Percentiles rank a stretch among this genome's conserved stretches.
Conservation (phyloP, 192 early-diverging fungal genomes). For the Chytriomyces sp. region DNA sequence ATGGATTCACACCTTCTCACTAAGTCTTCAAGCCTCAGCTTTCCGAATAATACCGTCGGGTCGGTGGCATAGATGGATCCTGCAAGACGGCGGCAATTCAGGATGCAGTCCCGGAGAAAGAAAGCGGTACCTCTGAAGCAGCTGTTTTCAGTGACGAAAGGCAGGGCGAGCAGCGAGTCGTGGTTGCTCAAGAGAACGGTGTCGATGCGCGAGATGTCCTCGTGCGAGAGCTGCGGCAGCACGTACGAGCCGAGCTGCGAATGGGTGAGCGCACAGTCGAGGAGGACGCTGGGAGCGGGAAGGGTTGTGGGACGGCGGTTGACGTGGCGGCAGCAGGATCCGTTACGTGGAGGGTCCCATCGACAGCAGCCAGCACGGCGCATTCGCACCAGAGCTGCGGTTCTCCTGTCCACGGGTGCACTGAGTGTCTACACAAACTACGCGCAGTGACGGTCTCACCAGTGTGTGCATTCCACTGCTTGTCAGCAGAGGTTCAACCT, state of each 20-base stretch:
- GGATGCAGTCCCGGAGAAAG: background rate
- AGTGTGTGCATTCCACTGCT: no score
- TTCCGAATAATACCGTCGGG: conserved; percentile 16
- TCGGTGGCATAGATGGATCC: conserved; percentile 18
- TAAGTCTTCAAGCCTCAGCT: conserved; percentile 14
- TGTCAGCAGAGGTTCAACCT: no score
- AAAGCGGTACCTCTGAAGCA: conserved; percentile 10
- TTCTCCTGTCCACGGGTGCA: no score
- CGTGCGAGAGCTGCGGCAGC: background rate
- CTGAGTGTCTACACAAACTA: no score
- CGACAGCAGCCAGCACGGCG: conserved; percentile 24
- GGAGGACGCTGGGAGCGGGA: conserved; percentile 1
- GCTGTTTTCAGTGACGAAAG: conserved; percentile 6
- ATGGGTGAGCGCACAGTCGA: conserved; percentile 11
- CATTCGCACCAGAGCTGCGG: no score
- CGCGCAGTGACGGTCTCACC: no score
- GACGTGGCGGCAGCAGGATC: background rate
- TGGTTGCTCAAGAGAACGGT: conserved; percentile 11
- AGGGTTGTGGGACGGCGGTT: background rate
- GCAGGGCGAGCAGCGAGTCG: background rate
- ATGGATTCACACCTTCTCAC: conserved; percentile 4
- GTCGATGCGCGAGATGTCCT: background rate
- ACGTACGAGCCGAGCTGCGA: background rate
- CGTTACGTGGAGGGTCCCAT: background rate
- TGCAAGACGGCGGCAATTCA: background rate